phyloP scores from a whole-genome alignment of 441 rosid genomes.

The Corymbia citriodora region DNA sequence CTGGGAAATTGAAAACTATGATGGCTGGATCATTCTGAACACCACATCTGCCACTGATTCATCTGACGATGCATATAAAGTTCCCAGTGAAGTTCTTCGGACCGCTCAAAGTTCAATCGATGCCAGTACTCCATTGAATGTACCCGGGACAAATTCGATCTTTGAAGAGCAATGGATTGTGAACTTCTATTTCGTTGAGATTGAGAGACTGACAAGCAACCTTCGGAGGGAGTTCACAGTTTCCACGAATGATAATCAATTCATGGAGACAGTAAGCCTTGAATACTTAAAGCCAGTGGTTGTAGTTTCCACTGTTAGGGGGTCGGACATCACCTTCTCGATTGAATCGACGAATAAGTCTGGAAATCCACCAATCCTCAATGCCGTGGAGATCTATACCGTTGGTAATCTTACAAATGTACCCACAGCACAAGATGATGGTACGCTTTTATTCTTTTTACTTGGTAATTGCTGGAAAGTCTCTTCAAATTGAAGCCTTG shows the following conservation, averaged over 20 bases:
- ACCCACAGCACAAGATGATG: constrained; percentile 22
- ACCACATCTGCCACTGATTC: neutral
- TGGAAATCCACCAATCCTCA: constrained; percentile 26
- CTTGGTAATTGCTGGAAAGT: neutral
- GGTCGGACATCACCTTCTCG: constrained; percentile 9
- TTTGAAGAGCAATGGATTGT: neutral
- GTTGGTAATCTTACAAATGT: neutral
- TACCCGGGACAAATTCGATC: accelerated
- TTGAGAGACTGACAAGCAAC: neutral
- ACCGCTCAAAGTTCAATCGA: neutral
- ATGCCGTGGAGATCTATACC: constrained; percentile 26
- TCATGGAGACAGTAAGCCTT: neutral
- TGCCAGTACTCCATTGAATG: neutral
- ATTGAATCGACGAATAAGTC: constrained; percentile 12
- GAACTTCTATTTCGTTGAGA: neutral
- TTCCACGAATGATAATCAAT: neutral
- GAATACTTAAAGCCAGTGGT: neutral
- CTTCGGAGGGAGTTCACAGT: neutral
- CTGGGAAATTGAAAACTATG: neutral
- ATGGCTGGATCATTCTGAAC: accelerated
- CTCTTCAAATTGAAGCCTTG: neutral
- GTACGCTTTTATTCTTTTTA: neutral
- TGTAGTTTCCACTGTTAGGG: constrained; percentile 1
- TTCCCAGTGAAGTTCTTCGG: neutral
- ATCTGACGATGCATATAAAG: neutral